phyloP scores from a whole-genome alignment of 768 basidiomycete genomes.

The Mycena polygramma region DNA sequence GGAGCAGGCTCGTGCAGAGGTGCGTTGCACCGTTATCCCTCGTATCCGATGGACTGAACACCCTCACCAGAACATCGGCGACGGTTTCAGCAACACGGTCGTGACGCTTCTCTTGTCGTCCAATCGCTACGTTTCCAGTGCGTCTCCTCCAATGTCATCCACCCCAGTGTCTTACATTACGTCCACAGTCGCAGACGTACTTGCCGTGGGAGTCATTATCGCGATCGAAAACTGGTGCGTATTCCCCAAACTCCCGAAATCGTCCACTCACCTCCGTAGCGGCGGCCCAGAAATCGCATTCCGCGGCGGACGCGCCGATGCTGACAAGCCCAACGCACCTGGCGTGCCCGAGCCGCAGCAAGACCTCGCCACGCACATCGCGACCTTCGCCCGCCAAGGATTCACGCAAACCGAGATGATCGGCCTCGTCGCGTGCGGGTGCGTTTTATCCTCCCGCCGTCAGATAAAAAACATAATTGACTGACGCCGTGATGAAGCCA shows the following conservation, averaged over 20 bases:
- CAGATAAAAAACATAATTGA: too few relatives aligned
- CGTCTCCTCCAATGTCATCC: neutral
- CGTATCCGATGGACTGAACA: neutral
- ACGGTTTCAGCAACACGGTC: neutral
- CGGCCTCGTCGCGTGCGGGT: constrained; percentile 26
- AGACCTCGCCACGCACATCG: constrained; percentile 21
- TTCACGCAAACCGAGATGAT: constrained; percentile 28
- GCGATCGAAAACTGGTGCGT: constrained; percentile 13
- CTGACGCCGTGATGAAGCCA: too few relatives aligned
- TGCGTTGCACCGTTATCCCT: neutral
- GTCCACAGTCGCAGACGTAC: neutral
- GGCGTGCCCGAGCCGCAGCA: constrained; percentile 7
- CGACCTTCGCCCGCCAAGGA: constrained; percentile 10
- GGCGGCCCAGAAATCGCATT: constrained; percentile 9
- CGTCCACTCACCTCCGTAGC: neutral
- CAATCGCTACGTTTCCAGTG: constrained; percentile 6
- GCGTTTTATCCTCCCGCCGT: too few relatives aligned
- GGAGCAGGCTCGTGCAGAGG: constrained; percentile 1
- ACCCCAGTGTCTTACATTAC: neutral
- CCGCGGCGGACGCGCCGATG: constrained; percentile 12
- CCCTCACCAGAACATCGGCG: neutral
- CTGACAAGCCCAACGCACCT: neutral
- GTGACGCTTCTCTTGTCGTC: neutral
- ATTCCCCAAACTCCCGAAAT: too few relatives aligned
- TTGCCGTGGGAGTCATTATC: neutral